phyloP scores from a whole-genome alignment of 306 rosid genomes.

The Oxytropis ochrocephala region DNA sequence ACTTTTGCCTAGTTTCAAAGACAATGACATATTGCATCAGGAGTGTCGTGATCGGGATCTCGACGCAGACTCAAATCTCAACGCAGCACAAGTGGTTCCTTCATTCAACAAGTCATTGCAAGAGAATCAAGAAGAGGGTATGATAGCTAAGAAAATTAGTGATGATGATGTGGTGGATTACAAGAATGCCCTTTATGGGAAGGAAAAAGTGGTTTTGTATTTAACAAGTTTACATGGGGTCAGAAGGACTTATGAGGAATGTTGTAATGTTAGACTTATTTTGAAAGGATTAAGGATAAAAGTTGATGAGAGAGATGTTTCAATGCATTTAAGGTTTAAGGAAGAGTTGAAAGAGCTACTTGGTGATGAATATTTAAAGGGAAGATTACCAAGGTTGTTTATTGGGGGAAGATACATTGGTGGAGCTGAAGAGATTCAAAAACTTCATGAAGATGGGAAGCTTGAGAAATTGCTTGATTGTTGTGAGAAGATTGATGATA shows the following conservation, averaged over 20 bases:
- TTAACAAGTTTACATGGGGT: slow-evolving; percentile 81
- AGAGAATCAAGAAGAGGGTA: background rate
- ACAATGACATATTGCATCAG: slow-evolving; percentile 9
- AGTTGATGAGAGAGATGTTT: slow-evolving; percentile 82
- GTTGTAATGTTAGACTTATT: slow-evolving; percentile 64
- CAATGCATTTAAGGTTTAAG: slow-evolving; percentile 86
- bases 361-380: slow-evolving; percentile 31
- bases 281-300: slow-evolving; percentile 52
- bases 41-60: background rate
- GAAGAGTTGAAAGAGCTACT: slow-evolving; percentile 69
- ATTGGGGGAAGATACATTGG: slow-evolving; percentile 63
- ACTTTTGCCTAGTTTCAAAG: slow-evolving; percentile 17
- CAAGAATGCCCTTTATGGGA: slow-evolving; percentile 16
- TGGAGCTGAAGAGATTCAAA: slow-evolving; percentile 72
- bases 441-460: slow-evolving; percentile 64
- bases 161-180: slow-evolving; percentile 8
- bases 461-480: slow-evolving; percentile 64
- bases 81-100: slow-evolving; percentile 28
- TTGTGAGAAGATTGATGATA: slow-evolving; percentile 42
- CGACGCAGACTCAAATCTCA: slow-evolving; percentile 14
- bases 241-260: slow-evolving; percentile 85
- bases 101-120: slow-evolving; percentile 39
- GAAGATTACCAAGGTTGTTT: slow-evolving; percentile 74
- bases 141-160: slow-evolving; percentile 14
- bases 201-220: slow-evolving; percentile 53